phyloP scores from a whole-genome alignment of 805 yeast species.

The Candida boidinii region DNA sequence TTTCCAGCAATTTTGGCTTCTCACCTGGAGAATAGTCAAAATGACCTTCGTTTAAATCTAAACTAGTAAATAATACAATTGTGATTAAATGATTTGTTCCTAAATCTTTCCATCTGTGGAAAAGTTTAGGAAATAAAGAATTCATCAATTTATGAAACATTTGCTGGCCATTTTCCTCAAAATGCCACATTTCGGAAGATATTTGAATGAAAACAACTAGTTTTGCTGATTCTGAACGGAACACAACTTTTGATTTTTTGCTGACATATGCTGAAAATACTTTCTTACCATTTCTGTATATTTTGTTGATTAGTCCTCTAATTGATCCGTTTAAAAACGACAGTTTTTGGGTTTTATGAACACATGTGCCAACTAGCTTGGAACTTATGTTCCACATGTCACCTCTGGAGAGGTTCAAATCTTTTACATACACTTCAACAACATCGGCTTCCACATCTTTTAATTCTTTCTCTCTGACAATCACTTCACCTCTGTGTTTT shows the following conservation, averaged over 20 bases:
- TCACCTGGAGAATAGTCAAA: conserved; percentile 56
- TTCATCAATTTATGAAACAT: conserved; percentile 88
- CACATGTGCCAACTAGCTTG: conserved; percentile 50
- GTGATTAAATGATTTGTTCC: conserved; percentile 90
- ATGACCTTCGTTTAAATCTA: conserved; percentile 40
- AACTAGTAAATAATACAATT: conserved; percentile 78
- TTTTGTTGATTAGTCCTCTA: conserved; percentile 53
- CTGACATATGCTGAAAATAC: conserved; percentile 73
- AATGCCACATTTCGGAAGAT: conserved; percentile 96
- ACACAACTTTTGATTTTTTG: conserved; percentile 66
- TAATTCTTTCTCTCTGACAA: conserved; percentile 38
- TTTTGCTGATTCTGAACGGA: conserved; percentile 86
- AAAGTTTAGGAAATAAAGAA: conserved; percentile 83
- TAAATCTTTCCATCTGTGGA: conserved; percentile 77
- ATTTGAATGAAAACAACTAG: conserved; percentile 78
- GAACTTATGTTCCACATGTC: conserved; percentile 87
- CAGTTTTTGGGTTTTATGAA: conserved; percentile 57
- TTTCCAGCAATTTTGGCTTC: conserved; percentile 44
- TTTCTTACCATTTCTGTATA: conserved; percentile 60
- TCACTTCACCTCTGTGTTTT: conserved; percentile 59
- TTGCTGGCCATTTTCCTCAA: conserved; percentile 93
- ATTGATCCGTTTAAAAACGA: conserved; percentile 51
- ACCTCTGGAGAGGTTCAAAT: conserved; percentile 75
- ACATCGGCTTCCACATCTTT: conserved; percentile 64
- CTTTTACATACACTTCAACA: conserved; percentile 74